These are phyloP conservation scores for Trichosporon ovoides DNA, from an alignment of 1,284 basidiomycete genomes.

Conservation along the genomic window DNA sequence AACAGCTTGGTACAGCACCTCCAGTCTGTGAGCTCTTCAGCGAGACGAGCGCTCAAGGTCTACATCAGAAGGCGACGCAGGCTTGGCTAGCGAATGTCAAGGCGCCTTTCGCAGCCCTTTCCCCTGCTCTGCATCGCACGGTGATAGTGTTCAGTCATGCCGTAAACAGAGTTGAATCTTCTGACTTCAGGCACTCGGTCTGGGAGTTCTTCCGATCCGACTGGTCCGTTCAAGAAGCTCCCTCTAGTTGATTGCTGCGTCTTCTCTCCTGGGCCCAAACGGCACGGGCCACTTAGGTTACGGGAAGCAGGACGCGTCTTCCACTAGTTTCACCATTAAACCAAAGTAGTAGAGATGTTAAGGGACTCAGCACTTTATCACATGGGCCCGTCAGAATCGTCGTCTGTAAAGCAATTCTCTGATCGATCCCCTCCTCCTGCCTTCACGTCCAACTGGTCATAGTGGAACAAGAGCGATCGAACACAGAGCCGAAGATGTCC, in stretches of 20 bases:
- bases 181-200: neutral
- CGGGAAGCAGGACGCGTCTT: slow-evolving; percentile 2
- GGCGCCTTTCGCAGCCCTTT: neutral
- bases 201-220: neutral
- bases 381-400: neutral
- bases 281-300: neutral
- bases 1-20: neutral
- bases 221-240: neutral
- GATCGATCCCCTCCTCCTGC: no score
- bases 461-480: no score
- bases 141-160: neutral
- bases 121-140: neutral
- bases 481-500: no score
- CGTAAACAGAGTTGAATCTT: neutral
- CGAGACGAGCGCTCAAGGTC: neutral
- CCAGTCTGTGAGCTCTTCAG: neutral
- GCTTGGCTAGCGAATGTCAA: no score
- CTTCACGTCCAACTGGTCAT: no score
- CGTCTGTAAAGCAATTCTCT: no score
- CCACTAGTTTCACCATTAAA: neutral
- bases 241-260: neutral
- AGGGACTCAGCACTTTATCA: neutral
- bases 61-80: neutral
- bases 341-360: neutral
- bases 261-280: neutral